Evolutionary conservation across 805 yeast species (phyloP).

Genomic region (Yamadazyma sp.): DNA sequence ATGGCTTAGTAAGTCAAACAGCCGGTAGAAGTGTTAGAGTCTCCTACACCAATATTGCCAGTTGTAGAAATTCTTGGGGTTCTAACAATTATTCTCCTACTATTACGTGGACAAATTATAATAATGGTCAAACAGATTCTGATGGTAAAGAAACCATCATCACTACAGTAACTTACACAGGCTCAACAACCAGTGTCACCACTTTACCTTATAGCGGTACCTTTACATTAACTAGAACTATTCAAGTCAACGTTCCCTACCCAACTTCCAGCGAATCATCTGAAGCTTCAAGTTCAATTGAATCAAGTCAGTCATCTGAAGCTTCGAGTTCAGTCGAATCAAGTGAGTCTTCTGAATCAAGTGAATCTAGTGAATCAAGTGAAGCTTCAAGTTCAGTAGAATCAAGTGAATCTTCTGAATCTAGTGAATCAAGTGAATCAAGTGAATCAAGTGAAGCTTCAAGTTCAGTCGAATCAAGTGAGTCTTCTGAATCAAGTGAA

Average conservation of each 20-base stretch:
- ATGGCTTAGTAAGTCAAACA: slow-evolving; percentile 3
- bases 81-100: neutral
- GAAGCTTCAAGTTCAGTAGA: too few species aligned
- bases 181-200: slow-evolving; percentile 16
- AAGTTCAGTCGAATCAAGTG: too few species aligned
- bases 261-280: too few species aligned
- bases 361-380: too few species aligned
- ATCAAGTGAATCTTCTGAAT: too few species aligned
- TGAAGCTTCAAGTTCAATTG: too few species aligned
- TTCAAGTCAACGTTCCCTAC: slow-evolving; percentile 22
- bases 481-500: too few species aligned
- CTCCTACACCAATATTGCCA: neutral
- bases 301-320: too few species aligned
- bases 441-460: too few species aligned
- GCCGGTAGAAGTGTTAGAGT: neutral
- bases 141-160: slow-evolving; percentile 13
- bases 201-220: slow-evolving; percentile 11
- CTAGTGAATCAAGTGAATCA: too few species aligned
- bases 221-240: slow-evolving; percentile 20
- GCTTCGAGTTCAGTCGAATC: too few species aligned
- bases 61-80: neutral
- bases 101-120: slow-evolving; percentile 1
- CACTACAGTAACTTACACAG: slow-evolving; percentile 20
- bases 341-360: too few species aligned
- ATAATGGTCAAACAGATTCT: slow-evolving; percentile 8